Evolutionary conservation across 371 early-diverging fungal genomes (phyloP).

Genomic region (Mucor lusitanicus): DNA sequence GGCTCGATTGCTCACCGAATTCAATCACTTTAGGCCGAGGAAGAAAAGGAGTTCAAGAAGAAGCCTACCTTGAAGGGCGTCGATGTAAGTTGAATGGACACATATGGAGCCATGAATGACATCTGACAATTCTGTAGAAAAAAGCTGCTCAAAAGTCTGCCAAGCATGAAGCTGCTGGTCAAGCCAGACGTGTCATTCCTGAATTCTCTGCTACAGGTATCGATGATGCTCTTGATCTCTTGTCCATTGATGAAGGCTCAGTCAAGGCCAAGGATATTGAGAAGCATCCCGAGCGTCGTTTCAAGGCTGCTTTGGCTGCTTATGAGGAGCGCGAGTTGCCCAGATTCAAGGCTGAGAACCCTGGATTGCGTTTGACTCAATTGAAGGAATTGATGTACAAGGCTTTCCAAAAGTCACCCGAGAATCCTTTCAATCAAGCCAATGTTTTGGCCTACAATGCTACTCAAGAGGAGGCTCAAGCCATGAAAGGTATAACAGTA

Average conservation of each 20-base stretch:
- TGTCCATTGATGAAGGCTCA: conserved; percentile 40
- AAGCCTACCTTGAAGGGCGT: conserved; percentile 36
- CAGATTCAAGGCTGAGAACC: conserved; percentile 69
- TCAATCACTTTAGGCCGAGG: conserved; percentile 41
- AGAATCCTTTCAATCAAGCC: conserved; percentile 86
- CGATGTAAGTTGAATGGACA: conserved; percentile 18
- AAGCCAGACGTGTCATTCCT: conserved; percentile 56
- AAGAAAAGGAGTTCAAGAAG: conserved; percentile 40
- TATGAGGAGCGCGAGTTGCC: conserved; percentile 69
- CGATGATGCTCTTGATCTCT: conserved; percentile 79
- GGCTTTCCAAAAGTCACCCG: conserved; percentile 80
- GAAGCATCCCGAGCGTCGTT: conserved; percentile 83
- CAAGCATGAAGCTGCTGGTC: conserved; percentile 47
- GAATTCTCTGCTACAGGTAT: conserved; percentile 74
- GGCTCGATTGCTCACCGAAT: neutral
- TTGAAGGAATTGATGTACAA: conserved; percentile 77
- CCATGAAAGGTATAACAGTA: conserved; percentile 39
- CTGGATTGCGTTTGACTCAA: conserved; percentile 75
- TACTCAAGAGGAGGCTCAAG: conserved; percentile 55
- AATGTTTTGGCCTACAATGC: conserved; percentile 74
- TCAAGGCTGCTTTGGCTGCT: conserved; percentile 77
- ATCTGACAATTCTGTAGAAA: conserved; percentile 16
- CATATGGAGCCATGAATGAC: neutral
- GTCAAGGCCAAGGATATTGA: conserved; percentile 64
- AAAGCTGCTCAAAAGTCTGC: conserved; percentile 58